Base-by-base conservation (phyloP, 176 grass and related monocot species). In the Tuctoria greenei region DNA sequence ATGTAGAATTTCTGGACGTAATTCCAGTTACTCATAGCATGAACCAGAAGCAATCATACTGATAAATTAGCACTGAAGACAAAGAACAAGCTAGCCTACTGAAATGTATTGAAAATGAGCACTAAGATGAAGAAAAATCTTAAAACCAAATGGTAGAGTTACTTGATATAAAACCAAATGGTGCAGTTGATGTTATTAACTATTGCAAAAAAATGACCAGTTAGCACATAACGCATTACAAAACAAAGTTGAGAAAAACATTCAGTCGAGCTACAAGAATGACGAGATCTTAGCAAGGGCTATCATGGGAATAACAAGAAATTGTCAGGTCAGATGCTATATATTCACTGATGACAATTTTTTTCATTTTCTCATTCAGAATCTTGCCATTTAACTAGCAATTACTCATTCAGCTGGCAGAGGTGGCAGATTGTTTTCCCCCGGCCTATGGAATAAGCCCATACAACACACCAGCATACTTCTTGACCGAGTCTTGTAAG, bases 391-490 rank as follows among this genome's bases (percentile, higher is more conserved):
- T 89, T 83, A 37, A 83, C 77, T 81, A 72, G 61, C 63, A 60
- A 79, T 93, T 67, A 80, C 52, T 68, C 79, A 93, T 72, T 69
- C 77, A 80, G 64, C 75, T 66, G 75, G 81, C 15, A 45, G 67
- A 61, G 79, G 10, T 67, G 42, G 50, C 25, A 62, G 67, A 43
- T 37, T 77, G 47, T 71, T 78, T 79, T 55, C 31, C 61, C 45
- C 82, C 88, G 86, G 77, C 69, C 76, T 84, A 84, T 62, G 69
- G 41, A 14, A 80, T 43, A 69, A 84, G 84, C 59, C 93, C 93
- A 89, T 80, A 96, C 79, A 96, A 88, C 57, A 92, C 65, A 64
- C 93, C 86, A n/a, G 81, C 73, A 81, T 96, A 80, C 65, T 54
- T 80, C 77, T 92, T 82, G 15, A 76, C 40, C 7, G 82, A 70